A percentile compares a stretch with the other conserved stretches of the same genome.
Conservation (phyloP, 1,284 basidiomycete species). For the Sanghuangporus sanghuang region DNA sequence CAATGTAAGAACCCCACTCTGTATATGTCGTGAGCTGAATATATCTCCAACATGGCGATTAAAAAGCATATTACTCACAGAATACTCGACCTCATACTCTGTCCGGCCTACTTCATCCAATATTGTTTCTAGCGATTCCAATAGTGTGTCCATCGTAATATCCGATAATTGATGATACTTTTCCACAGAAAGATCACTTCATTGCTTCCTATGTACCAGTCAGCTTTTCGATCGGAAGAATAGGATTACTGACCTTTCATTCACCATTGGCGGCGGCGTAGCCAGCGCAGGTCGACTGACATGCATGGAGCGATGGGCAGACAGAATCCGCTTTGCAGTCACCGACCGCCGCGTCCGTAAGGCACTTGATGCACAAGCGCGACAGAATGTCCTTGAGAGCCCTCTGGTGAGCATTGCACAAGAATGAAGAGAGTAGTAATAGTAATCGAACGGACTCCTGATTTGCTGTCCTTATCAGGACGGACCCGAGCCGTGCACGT, state of each 20-base stretch:
- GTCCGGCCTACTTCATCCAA: slow-evolving; percentile 58
- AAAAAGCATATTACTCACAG: slow-evolving; percentile 50
- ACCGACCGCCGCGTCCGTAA: neutral
- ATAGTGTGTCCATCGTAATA: slow-evolving; percentile 74
- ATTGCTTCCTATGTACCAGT: slow-evolving; percentile 3
- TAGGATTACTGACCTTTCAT: slow-evolving; percentile 19
- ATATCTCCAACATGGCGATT: slow-evolving; percentile 5
- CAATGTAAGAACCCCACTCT: slow-evolving; percentile 91
- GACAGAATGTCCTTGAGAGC: slow-evolving; percentile 2
- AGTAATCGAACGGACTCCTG: neutral
- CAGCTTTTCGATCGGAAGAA: slow-evolving; percentile 10
- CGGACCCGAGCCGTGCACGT: neutral
- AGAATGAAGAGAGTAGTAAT: neutral
- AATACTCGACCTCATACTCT: slow-evolving; percentile 88
- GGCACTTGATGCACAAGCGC: neutral
- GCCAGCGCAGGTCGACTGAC: slow-evolving; percentile 19
- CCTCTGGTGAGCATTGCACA: slow-evolving; percentile 1
- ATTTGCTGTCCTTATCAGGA: too few species aligned
- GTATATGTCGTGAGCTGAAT: slow-evolving; percentile 11
- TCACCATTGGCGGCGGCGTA: slow-evolving; percentile 27
- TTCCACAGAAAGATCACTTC: slow-evolving; percentile 45
- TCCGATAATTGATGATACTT: slow-evolving; percentile 81
- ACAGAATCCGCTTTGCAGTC: neutral
- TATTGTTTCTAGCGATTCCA: slow-evolving; percentile 76
- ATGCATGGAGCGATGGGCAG: slow-evolving; percentile 2